These are phyloP conservation scores for Aureobasidium sp. DNA, from an alignment of 2,329 filamentous ascomycete species.

Conservation along the genomic window DNA sequence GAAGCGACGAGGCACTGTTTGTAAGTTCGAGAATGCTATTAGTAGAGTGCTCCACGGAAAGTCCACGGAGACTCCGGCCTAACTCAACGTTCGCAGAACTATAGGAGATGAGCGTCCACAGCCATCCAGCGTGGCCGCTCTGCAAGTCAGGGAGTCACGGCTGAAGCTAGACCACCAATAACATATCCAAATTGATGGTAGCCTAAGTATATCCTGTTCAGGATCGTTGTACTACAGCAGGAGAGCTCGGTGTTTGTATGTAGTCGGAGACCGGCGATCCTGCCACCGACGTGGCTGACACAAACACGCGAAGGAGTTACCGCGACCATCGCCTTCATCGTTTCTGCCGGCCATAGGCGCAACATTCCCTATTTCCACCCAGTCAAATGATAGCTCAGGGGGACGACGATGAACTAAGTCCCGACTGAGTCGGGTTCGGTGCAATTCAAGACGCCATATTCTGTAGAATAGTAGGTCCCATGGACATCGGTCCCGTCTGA, in stretches of 20 bases:
- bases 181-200: not conserved
- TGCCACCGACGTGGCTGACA: not conserved
- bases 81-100: too few relatives aligned
- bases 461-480: not conserved
- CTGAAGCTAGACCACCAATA: too few relatives aligned
- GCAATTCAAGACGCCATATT: not conserved
- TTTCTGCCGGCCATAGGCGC: not conserved
- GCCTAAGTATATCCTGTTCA: not conserved
- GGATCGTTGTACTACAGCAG: not conserved
- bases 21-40: too few relatives aligned
- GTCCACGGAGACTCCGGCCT: too few relatives aligned
- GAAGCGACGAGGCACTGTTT: too few relatives aligned
- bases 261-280: not conserved
- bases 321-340: not conserved
- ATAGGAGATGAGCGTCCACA: too few relatives aligned
- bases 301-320: not conserved
- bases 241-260: not conserved
- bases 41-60: too few relatives aligned
- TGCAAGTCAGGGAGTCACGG: too few relatives aligned
- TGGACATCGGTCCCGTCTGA: not conserved
- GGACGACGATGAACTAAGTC: not conserved
- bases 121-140: too few relatives aligned
- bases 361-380: not conserved
- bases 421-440: not conserved
- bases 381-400: not conserved